phyloP scores from a whole-genome alignment of 768 basidiomycete species.

The Kwoniella newhampshirensis region DNA sequence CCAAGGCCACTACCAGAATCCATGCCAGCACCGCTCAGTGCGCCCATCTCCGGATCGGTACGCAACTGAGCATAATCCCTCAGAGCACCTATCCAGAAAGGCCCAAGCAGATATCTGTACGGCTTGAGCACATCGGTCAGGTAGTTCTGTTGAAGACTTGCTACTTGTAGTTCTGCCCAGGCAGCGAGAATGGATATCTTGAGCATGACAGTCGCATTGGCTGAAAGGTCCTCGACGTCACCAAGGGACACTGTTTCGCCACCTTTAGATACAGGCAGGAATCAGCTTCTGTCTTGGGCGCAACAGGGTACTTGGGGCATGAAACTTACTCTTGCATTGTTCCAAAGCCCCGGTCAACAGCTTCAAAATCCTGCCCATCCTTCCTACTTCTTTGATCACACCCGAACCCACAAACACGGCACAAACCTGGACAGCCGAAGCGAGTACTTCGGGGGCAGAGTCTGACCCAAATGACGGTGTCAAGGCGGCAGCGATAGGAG shows the following conservation, averaged over 20 bases:
- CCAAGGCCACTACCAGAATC: conserved; percentile 83
- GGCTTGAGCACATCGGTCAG: conserved; percentile 78
- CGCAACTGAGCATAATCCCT: conserved; percentile 90
- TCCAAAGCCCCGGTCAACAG: conserved; percentile 81
- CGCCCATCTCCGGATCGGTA: conserved; percentile 76
- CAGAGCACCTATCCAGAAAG: conserved; percentile 82
- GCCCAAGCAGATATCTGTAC: conserved; percentile 68
- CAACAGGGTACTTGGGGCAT: too few species aligned
- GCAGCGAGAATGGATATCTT: conserved; percentile 88
- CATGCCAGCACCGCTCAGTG: conserved; percentile 57
- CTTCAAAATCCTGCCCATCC: conserved; percentile 94
- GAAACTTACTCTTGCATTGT: conserved; percentile 73
- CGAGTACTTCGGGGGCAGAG: conserved; percentile 90
- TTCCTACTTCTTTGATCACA: conserved; percentile 79
- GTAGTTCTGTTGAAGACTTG: conserved; percentile 71
- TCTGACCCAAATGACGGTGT: conserved; percentile 95
- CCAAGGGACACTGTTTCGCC: conserved; percentile 81
- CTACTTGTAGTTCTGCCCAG: conserved; percentile 88
- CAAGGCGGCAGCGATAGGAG: conserved; percentile 93
- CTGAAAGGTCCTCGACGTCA: conserved; percentile 78
- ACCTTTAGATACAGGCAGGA: conserved; percentile 57
- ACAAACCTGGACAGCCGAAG: conserved; percentile 87
- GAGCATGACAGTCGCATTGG: conserved; percentile 93
- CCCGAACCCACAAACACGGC: conserved; percentile 95
- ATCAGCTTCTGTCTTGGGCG: conserved; percentile 7